Base-by-base conservation (phyloP, 1,284 basidiomycete species). In the Fomitopsis schrenkii region DNA sequence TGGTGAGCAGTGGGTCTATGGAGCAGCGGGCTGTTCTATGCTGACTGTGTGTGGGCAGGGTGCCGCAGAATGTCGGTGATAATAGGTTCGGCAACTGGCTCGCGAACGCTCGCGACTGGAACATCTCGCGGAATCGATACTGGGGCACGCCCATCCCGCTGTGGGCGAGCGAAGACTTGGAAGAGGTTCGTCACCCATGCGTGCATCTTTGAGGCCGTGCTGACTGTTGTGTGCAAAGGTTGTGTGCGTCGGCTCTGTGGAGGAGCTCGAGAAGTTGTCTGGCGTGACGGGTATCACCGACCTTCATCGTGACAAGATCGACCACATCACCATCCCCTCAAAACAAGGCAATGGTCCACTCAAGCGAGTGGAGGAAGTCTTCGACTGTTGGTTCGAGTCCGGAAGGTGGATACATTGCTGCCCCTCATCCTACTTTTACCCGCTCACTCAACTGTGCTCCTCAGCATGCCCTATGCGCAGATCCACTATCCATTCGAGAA, bases 371-470 rank as follows among this genome's bases (percentile, higher is more conserved):
- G 94, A 98, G 63, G 97, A 98, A 75, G 95, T 99, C 36, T 99
- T 99, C 75, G 97, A 99, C 75, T 99, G 97, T 75, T 99, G 97
- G 97, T 99, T 99, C 75, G 97, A 99, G 80, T 98, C 97, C 7
- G 97, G 97, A 77, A 95, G 92, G 94, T 94, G 66, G 63, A 82
- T 66, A 33, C 38, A 22, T 6, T 19, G 28, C 15, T 36, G 38
- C 35, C 7, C 14, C 50, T n/a, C 12, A 17, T 5, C 53, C 56
- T 35, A 48, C 15, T 2, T 36, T 2, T 36, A 42, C 6, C 28
- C 17, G 38, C 19, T 30, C 15, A 38, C 1, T 15, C 28, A 28
- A 28, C 30, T n/a, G 50, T 17, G 4, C 14, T 26, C 9, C 17
- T 41, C 30, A 97, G 95, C 72, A 99, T 99, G 97, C 97, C 97